phyloP scores from a whole-genome alignment of 768 basidiomycete genomes.

The Russula compacta region DNA sequence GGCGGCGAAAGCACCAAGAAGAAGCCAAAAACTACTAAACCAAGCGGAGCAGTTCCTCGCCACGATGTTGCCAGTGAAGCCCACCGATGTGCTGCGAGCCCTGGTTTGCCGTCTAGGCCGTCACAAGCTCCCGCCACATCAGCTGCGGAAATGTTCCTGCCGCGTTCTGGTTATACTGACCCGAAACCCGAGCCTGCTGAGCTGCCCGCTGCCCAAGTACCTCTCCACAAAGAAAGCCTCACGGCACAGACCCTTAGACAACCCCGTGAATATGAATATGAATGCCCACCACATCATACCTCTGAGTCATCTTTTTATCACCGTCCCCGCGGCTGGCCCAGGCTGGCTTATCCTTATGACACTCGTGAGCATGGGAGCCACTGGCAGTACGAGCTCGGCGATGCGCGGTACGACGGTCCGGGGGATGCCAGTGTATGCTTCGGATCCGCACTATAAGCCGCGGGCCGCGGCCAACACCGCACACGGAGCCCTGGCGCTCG shows the following conservation, averaged over 20 bases:
- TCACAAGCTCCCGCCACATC: background rate
- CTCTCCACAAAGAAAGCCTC: no score
- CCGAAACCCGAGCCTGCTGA: constrained; percentile 9
- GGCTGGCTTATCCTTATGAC: background rate
- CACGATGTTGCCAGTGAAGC: background rate
- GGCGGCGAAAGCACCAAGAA: background rate
- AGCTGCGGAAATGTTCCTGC: background rate
- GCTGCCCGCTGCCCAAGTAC: no score
- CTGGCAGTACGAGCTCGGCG: constrained; percentile 14
- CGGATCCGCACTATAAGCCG: constrained; percentile 13
- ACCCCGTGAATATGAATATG: background rate
- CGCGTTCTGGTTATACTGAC: constrained; percentile 20
- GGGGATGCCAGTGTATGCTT: constrained; percentile 2
- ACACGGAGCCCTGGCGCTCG: constrained; percentile 9
- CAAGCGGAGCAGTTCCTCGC: constrained; percentile 9
- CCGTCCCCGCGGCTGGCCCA: background rate
- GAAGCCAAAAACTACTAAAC: constrained; percentile 1
- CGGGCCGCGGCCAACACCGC: constrained; percentile 8
- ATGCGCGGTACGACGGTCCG: constrained; percentile 4
- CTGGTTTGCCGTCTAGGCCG: background rate
- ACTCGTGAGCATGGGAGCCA: constrained; percentile 6
- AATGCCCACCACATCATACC: background rate
- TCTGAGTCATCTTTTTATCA: background rate
- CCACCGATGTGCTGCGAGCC: background rate
- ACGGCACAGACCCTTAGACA: no score